Conservation (phyloP, 2,329 filamentous ascomycete genomes). For the Falciphora oryzae region DNA sequence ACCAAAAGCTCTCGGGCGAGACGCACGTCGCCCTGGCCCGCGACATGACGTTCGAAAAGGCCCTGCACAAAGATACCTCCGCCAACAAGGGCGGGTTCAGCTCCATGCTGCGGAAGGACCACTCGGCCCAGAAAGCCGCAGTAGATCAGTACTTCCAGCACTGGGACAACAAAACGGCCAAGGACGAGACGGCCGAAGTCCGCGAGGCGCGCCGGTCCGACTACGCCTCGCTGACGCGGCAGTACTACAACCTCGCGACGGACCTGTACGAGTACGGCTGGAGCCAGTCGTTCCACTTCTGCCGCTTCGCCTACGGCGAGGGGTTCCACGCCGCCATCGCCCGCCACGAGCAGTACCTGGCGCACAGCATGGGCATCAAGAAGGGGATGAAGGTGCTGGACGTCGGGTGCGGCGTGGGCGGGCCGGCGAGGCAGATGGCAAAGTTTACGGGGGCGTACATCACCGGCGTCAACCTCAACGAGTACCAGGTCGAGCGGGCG, state of each 20-base stretch:
- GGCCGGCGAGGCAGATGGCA: constrained; percentile 90
- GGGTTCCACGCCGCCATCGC: constrained; percentile 86
- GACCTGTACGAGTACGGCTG: constrained; percentile 96
- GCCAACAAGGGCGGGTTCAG: constrained; percentile 64
- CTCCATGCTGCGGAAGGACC: constrained; percentile 82
- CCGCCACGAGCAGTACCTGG: constrained; percentile 96
- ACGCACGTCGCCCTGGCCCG: constrained; percentile 34
- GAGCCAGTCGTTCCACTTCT: constrained; percentile 97
- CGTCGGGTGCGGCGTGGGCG: constrained; percentile 94
- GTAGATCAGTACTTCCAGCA: constrained; percentile 84
- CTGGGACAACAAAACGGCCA: constrained; percentile 69
- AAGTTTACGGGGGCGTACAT: constrained; percentile 90
- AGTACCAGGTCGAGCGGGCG: constrained; percentile 95
- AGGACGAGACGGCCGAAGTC: constrained; percentile 74
- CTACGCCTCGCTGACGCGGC: constrained; percentile 88
- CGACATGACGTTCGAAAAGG: constrained; percentile 88
- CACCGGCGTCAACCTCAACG: constrained; percentile 95
- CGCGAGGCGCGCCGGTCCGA: constrained; percentile 78
- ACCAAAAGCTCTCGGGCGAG: constrained; percentile 3
- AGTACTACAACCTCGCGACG: constrained; percentile 98
- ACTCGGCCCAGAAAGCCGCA: constrained; percentile 46
- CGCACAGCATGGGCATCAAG: constrained; percentile 78
- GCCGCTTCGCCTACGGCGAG: constrained; percentile 83
- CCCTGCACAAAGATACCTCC: constrained; percentile 71
- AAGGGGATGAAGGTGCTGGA: constrained; percentile 88